A percentile compares a stretch with the other conserved stretches of the same genome.
Conservation (phyloP, 345 rosid genomes). For the Sonneratia alba region DNA sequence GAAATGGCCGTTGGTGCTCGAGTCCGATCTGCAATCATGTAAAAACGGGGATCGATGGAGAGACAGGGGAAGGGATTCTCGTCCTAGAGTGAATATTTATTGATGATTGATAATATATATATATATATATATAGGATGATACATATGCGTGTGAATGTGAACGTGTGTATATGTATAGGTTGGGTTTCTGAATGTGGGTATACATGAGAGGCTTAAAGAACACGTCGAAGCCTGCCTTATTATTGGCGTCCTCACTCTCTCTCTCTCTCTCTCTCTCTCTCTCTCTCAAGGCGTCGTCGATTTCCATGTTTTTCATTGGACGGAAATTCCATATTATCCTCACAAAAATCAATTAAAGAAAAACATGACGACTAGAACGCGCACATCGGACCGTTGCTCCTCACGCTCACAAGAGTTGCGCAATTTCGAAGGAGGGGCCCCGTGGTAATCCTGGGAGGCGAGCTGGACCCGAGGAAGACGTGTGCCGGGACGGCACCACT, state of each 20-base stretch:
- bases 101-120: neutral
- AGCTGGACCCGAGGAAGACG: neutral
- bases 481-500: neutral
- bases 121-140: neutral
- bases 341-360: neutral
- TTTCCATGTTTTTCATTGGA: neutral
- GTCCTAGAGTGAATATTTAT: neutral
- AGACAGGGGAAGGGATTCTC: neutral
- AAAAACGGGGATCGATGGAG: neutral
- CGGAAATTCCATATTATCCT: conserved; percentile 1
- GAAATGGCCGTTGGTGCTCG: conserved; percentile 3
- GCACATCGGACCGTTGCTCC: too few relatives aligned
- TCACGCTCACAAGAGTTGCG: neutral
- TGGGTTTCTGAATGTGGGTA: neutral
- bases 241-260: conserved; percentile 15
- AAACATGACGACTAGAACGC: neutral
- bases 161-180: neutral
- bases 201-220: conserved; percentile 4
- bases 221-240: conserved; percentile 6
- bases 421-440: neutral
- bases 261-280: neutral
- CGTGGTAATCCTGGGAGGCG: neutral
- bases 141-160: neutral
- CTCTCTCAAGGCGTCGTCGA: neutral
- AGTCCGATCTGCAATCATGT: conserved; percentile 23